These are phyloP conservation scores for Amaranthus hypochondriacus DNA, from an alignment of 148 eudicot species.

Conservation along the genomic window DNA sequence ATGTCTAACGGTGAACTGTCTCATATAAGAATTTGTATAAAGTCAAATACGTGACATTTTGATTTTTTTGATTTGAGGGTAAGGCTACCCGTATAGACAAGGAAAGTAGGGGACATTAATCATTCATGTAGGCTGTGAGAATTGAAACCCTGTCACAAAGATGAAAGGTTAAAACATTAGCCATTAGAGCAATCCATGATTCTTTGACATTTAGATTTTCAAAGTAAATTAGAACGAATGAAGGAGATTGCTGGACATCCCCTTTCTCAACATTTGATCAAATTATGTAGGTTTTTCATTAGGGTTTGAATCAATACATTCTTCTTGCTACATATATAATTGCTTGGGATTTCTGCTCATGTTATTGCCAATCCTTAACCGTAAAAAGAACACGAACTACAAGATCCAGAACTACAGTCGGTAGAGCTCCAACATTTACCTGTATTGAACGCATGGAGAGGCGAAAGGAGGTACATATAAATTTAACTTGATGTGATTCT, in stretches of 20 bases:
- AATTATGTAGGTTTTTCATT: slow-evolving; percentile 6
- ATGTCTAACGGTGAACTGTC: too few species aligned
- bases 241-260: too few species aligned
- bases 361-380: slow-evolving; percentile 41
- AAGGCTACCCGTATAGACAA: too few species aligned
- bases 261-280: too few species aligned
- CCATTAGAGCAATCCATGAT: too few species aligned
- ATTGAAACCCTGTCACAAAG: too few species aligned
- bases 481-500: background rate
- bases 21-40: too few species aligned
- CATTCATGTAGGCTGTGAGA: too few species aligned
- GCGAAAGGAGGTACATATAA: slow-evolving; percentile 70
- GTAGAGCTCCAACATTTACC: slow-evolving; percentile 69
- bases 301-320: background rate
- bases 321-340: background rate
- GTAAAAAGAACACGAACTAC: slow-evolving; percentile 47
- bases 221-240: too few species aligned
- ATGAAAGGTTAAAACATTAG: too few species aligned
- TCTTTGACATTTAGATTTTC: too few species aligned
- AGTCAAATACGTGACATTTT: background rate
- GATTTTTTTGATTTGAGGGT: background rate
- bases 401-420: slow-evolving; percentile 68
- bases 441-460: slow-evolving; percentile 51
- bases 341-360: background rate
- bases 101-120: too few species aligned